Conservation (phyloP, 495 filamentous ascomycete species). For the Barbatosphaeria neglecta region DNA sequence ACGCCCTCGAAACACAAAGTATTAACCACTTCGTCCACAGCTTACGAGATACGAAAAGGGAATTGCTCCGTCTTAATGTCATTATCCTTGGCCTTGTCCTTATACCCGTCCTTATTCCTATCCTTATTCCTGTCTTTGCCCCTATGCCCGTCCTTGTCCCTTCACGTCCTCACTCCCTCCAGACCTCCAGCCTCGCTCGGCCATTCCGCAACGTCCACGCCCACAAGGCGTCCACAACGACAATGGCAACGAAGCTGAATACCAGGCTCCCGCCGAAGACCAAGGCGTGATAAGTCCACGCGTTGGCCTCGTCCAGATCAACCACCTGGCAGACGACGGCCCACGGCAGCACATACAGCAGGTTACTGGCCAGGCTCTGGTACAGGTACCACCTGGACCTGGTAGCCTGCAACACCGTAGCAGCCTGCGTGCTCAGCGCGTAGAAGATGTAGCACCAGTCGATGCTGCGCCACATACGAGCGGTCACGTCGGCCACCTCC, state of each 20-base stretch:
- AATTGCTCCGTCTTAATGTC: too few species aligned
- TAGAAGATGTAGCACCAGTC: conserved; percentile 75
- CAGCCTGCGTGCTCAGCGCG: conserved; percentile 50
- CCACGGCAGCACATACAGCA: conserved; percentile 61
- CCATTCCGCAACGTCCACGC: conserved; percentile 42
- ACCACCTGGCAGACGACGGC: conserved; percentile 47
- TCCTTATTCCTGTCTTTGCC: too few species aligned
- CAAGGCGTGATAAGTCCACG: conserved; percentile 57
- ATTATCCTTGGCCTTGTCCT: too few species aligned
- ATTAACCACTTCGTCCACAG: too few species aligned
- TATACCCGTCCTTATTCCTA: too few species aligned
- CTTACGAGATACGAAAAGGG: too few species aligned
- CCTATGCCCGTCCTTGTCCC: too few species aligned
- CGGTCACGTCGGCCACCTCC: conserved; percentile 47
- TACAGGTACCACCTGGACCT: conserved; percentile 55
- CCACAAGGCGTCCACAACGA: conserved; percentile 41
- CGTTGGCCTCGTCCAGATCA: conserved; percentile 35
- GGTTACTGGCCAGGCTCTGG: conserved; percentile 52
- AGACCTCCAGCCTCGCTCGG: conserved; percentile 10
- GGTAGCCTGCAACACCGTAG: conserved; percentile 54
- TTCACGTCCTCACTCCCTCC: too few species aligned
- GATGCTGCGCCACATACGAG: conserved; percentile 59
- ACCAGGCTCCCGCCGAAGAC: conserved; percentile 63
- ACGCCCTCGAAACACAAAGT: too few species aligned
- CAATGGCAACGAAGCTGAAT: conserved; percentile 49